Base-by-base conservation (phyloP, 2,329 filamentous ascomycete species). In the Penicillium verrucosum region DNA sequence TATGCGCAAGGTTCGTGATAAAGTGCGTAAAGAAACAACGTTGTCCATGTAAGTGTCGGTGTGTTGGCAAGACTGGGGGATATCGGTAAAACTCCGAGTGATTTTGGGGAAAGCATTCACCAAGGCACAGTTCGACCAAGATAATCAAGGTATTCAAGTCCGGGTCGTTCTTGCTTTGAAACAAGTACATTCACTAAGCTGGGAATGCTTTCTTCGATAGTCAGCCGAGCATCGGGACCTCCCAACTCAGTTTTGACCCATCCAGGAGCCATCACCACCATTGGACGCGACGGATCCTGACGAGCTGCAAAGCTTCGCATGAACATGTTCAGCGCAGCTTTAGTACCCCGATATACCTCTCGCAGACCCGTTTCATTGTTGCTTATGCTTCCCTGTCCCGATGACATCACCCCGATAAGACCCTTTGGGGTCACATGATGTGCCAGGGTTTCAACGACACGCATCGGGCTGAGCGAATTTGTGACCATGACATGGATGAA, bases 231-330 rank as follows among this genome's bases (percentile, higher is more conserved):
- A 25, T 51, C 48, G 2, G 38, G 14, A 32, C 48, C 48, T 8
- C 48, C 48, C 48, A 51, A 34, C 27, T 51, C 48, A 7, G 48
- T 51, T 43, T 51, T 51, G n/a, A 51, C 48, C 48, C 48, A 51
- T 2, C 48, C 48, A 0, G 48, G 48, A 43, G 48, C 48, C 48
- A 51, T 51, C 1, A 43, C 37, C 37, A 34, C 38, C 38, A 51
- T 43, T n/a, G 29, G 37, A 30, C 18, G 36, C 27, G 21, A 51
- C n/a, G 38, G 27, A 2, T 2, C 18, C 38, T 34, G 48, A 18
- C 48, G 48, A 32, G 48, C 37, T 5, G 48, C 48, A 27, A 51
- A 51, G 21, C 48, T 51, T n/a, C 48, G 48, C 48, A 51, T 51
- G 18, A 34, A 51, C 48, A 51, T 51, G 10, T 51, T 51, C 5